Conservation (phyloP, 208 protist species). For the Sergeia podlipaevii region DNA sequence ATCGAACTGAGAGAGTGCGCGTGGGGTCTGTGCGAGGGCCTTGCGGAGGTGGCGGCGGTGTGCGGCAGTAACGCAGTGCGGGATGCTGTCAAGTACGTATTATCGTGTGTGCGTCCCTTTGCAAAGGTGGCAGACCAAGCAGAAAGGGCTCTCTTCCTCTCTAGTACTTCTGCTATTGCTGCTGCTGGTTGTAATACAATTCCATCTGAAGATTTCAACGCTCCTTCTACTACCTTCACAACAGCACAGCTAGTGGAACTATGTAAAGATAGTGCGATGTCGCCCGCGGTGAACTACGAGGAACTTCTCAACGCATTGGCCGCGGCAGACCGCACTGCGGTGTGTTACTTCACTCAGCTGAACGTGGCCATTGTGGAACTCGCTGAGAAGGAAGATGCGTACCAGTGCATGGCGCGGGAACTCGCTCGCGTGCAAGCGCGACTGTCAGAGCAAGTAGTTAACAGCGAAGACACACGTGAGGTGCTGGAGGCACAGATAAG, state of each 20-base stretch:
- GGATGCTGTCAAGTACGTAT: constrained; percentile 38
- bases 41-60: constrained; percentile 29
- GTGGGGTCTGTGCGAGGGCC: constrained; percentile 9
- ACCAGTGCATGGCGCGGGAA: constrained; percentile 28
- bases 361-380: constrained; percentile 52
- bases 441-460: constrained; percentile 34
- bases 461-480: constrained; percentile 38
- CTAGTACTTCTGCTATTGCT: too few species aligned
- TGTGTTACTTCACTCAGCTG: constrained; percentile 71
- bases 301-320: constrained; percentile 55
- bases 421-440: constrained; percentile 25
- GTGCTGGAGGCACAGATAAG: constrained; percentile 67
- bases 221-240: too few species aligned
- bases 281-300: constrained; percentile 16
- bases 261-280: not conserved
- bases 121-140: too few species aligned
- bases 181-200: too few species aligned
- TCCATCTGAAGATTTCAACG: too few species aligned
- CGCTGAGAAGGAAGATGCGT: constrained; percentile 41
- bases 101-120: constrained; percentile 8
- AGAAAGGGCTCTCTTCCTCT: too few species aligned
- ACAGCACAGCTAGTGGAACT: too few species aligned
- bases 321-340: constrained; percentile 63
- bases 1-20: constrained; percentile 15
- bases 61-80: constrained; percentile 33